These are phyloP conservation scores for Agrocybe praecox DNA, from an alignment of 768 basidiomycete species.

Conservation along the genomic window DNA sequence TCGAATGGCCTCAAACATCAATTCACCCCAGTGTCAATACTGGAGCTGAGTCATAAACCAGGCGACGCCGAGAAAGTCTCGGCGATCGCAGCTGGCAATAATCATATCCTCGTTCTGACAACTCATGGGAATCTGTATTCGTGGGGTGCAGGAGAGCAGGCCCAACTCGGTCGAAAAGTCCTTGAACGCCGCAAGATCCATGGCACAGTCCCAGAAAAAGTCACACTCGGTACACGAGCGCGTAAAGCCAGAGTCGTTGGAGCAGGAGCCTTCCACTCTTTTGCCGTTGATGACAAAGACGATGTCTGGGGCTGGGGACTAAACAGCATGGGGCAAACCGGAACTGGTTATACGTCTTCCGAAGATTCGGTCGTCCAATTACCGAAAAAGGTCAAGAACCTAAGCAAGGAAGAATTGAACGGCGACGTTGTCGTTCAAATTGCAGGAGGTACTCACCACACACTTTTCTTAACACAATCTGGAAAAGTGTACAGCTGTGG, in stretches of 20 bases:
- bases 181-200: conserved; percentile 87
- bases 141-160: conserved; percentile 90
- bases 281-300: conserved; percentile 84
- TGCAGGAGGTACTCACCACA: conserved; percentile 84
- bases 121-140: conserved; percentile 86
- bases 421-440: conserved; percentile 73
- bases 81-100: conserved; percentile 78
- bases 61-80: conserved; percentile 73
- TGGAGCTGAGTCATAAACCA: conserved; percentile 60
- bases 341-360: conserved; percentile 51
- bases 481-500: conserved; percentile 90
- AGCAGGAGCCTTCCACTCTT: conserved; percentile 85
- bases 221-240: conserved; percentile 70
- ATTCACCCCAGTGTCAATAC: conserved; percentile 61
- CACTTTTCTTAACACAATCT: conserved; percentile 81
- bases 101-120: conserved; percentile 89
- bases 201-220: conserved; percentile 86
- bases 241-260: conserved; percentile 69
- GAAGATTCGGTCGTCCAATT: conserved; percentile 58
- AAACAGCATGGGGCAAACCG: conserved; percentile 86
- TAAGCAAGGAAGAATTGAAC: conserved; percentile 62
- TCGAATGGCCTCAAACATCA: conserved; percentile 67
- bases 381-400: conserved; percentile 64
- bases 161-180: conserved; percentile 90
- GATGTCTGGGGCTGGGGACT: conserved; percentile 96